Percentiles rank a stretch among this genome's conserved stretches.
Conservation (phyloP, 345 rosid genomes). For the Conringia planisiliqua region DNA sequence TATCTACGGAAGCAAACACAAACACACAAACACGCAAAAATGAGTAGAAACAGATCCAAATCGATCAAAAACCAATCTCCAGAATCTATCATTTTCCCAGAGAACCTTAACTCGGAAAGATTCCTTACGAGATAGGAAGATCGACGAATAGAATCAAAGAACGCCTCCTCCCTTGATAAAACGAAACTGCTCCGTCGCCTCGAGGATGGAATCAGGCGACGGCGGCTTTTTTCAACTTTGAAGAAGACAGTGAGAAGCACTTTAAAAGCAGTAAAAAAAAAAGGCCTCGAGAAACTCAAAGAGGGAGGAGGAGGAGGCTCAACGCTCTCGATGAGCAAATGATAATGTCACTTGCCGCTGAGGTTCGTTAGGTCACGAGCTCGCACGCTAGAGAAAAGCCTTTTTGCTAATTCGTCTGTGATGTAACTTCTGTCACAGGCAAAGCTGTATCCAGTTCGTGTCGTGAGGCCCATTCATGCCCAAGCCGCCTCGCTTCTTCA, state of each 20-base stretch:
- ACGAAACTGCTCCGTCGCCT: constrained; percentile 29
- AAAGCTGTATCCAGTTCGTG: constrained; percentile 10
- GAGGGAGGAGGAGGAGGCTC: constrained; percentile 3
- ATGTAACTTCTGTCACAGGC: constrained; percentile 24
- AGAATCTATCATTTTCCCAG: neutral
- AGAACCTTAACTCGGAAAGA: neutral
- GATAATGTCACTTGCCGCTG: constrained; percentile 30
- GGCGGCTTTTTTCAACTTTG: constrained; percentile 1
- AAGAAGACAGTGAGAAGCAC: constrained; percentile 13
- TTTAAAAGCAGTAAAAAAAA: too few relatives aligned
- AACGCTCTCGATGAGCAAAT: constrained; percentile 13
- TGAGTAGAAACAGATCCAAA: constrained; percentile 12
- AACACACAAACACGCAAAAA: neutral
- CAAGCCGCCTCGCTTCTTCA: constrained; percentile 7
- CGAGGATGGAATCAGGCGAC: constrained; percentile 32
- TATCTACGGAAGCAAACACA: neutral
- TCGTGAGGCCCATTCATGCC: constrained; percentile 34
- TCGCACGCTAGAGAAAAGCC: neutral
- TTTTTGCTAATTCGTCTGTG: constrained; percentile 30
- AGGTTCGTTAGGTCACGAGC: constrained; percentile 18
- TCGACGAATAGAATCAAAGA: neutral
- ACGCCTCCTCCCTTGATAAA: neutral
- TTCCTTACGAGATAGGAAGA: constrained; percentile 25
- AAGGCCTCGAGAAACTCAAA: constrained; percentile 28
- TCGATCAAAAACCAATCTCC: constrained; percentile 4